A percentile compares a stretch with the other conserved stretches of the same genome.
Evolutionary conservation across 306 rosid genomes (phyloP).

Genomic region (Castanea mollissima): DNA sequence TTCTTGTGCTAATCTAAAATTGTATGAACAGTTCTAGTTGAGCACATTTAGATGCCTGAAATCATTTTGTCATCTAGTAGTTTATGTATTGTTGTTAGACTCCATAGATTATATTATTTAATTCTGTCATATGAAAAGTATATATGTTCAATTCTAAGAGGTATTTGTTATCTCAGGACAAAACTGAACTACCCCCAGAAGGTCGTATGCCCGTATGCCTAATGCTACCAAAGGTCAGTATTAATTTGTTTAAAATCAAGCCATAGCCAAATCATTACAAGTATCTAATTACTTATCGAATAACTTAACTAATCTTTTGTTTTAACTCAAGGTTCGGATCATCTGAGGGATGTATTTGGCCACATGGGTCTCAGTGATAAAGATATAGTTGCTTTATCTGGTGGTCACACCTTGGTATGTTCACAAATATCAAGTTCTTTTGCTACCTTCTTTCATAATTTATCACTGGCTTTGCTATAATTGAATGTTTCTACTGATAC

Average conservation of each 20-base stretch:
- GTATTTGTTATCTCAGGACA: conserved; percentile 36
- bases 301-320: background rate
- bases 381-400: conserved; percentile 64
- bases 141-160: background rate
- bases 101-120: background rate
- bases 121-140: background rate
- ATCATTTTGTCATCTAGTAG: too few relatives aligned
- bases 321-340: conserved; percentile 47
- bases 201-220: conserved; percentile 74
- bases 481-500: background rate
- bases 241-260: background rate
- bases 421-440: background rate
- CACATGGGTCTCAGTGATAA: conserved; percentile 62
- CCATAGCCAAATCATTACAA: background rate
- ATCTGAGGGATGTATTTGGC: conserved; percentile 60
- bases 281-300: background rate
- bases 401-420: conserved; percentile 69
- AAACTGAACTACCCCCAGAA: conserved; percentile 57
- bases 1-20: too few relatives aligned
- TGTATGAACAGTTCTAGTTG: too few relatives aligned
- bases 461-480: background rate
- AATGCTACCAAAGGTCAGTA: conserved; percentile 48
- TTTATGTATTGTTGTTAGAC: too few relatives aligned
- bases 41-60: background rate
- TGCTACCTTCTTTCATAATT: background rate